Conservation (phyloP, 208 protist genomes). For the Trypanosoma lewisi region DNA sequence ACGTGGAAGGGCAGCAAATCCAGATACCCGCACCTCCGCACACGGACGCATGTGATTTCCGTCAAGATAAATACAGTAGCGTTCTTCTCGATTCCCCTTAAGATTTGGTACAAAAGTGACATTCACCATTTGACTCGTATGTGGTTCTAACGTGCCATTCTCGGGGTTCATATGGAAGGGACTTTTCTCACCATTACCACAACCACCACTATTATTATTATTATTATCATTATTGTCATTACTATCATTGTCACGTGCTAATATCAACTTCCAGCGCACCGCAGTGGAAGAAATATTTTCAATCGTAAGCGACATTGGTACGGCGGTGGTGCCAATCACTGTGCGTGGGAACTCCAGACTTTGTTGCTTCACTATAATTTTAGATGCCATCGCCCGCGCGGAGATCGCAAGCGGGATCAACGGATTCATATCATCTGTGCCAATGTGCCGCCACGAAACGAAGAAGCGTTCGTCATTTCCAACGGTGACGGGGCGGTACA, state of each 20-base stretch:
- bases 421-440: slow-evolving; percentile 62
- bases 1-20: slow-evolving; percentile 67
- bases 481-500: slow-evolving; percentile 26
- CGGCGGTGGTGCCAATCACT: slow-evolving; percentile 48
- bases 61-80: slow-evolving; percentile 60
- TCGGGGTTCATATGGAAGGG: slow-evolving; percentile 68
- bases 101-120: slow-evolving; percentile 68
- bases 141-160: slow-evolving; percentile 45
- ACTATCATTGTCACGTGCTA: not conserved
- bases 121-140: slow-evolving; percentile 49
- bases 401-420: slow-evolving; percentile 62
- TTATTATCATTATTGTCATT: not conserved
- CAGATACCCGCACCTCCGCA: slow-evolving; percentile 48
- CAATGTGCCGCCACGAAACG: slow-evolving; percentile 66
- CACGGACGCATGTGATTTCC: slow-evolving; percentile 42
- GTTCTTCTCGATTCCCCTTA: slow-evolving; percentile 30
- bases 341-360: slow-evolving; percentile 49
- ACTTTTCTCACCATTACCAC: not conserved
- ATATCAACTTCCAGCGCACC: slow-evolving; percentile 26
- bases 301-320: slow-evolving; percentile 41
- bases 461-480: slow-evolving; percentile 32
- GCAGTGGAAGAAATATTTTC: slow-evolving; percentile 34
- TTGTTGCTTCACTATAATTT: slow-evolving; percentile 33
- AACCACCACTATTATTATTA: not conserved
- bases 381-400: slow-evolving; percentile 35